Conservation (phyloP, 192 early-diverging fungal species). For the Neocallimastix lanati region DNA sequence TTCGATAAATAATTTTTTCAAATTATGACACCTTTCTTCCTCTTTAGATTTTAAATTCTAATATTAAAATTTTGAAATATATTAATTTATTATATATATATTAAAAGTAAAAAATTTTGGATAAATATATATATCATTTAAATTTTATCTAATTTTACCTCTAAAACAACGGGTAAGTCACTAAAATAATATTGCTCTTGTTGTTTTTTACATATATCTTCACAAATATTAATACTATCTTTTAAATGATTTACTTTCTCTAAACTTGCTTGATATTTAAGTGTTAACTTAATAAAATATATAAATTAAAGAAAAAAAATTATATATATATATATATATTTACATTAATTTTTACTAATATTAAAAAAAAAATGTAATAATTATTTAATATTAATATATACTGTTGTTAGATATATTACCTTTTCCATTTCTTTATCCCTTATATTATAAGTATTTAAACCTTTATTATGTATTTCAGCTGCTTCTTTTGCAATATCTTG, state of each 20-base stretch:
- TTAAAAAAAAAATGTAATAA: no score
- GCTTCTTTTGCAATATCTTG: not conserved
- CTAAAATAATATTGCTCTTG: not conserved
- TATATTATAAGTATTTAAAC: not conserved
- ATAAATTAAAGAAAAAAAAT: no score
- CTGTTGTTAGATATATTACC: no score
- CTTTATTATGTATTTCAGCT: not conserved
- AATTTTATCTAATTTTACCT: no score
- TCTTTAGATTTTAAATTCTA: not conserved
- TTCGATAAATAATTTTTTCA: not conserved
- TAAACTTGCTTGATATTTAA: not conserved
- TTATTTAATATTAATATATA: no score
- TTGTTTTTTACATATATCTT: not conserved
- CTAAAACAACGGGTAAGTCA: not conserved
- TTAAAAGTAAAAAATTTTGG: no score
- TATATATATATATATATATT: no score
- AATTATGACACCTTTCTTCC: not conserved
- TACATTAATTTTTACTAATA: no score
- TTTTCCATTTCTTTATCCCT: not conserved
- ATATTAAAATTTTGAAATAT: no score
- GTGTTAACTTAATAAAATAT: not conserved
- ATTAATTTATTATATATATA: no score
- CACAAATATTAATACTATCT: not conserved
- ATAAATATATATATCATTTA: no score
- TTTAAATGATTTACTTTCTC: not conserved